phyloP scores from a whole-genome alignment of 805 yeast species.

The Maudiozyma barnettii region DNA sequence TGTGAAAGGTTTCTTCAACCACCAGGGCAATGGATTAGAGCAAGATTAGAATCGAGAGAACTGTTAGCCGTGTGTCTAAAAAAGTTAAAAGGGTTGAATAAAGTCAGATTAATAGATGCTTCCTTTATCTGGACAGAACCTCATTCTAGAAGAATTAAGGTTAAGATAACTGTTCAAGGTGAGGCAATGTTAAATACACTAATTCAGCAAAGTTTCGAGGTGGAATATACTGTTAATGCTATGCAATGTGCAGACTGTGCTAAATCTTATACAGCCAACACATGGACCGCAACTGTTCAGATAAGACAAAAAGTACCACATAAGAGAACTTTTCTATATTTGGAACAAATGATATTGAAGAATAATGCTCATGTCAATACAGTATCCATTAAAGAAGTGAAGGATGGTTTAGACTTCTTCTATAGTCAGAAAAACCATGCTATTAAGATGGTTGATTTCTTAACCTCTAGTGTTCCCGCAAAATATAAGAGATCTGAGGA shows the following conservation, averaged over 20 bases:
- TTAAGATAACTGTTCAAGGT: constrained; percentile 90
- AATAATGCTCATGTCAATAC: constrained; percentile 92
- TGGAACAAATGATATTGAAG: constrained; percentile 88
- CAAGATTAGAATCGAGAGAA: constrained; percentile 87
- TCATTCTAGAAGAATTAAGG: constrained; percentile 87
- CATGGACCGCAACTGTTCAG: constrained; percentile 97
- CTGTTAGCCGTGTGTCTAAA: constrained; percentile 81
- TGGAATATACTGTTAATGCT: constrained; percentile 87
- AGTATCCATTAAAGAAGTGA: constrained; percentile 82
- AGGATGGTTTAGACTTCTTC: constrained; percentile 92
- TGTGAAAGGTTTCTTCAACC: constrained; percentile 95
- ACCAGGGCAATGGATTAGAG: constrained; percentile 86
- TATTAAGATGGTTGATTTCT: constrained; percentile 83
- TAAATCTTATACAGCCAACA: constrained; percentile 87
- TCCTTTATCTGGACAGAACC: constrained; percentile 98
- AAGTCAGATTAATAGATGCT: constrained; percentile 85
- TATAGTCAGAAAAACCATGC: constrained; percentile 87
- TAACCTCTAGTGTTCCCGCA: constrained; percentile 74
- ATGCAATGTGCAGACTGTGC: constrained; percentile 99
- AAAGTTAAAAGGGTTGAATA: constrained; percentile 76
- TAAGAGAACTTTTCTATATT: constrained; percentile 88
- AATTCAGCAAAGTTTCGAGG: constrained; percentile 89
- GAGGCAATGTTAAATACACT: constrained; percentile 89
- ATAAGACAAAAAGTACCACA: constrained; percentile 97
- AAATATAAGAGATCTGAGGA: constrained; percentile 80